Evolutionary conservation across 257 asterid species (phyloP).

Genomic region (Solanum pimpinellifolium): DNA sequence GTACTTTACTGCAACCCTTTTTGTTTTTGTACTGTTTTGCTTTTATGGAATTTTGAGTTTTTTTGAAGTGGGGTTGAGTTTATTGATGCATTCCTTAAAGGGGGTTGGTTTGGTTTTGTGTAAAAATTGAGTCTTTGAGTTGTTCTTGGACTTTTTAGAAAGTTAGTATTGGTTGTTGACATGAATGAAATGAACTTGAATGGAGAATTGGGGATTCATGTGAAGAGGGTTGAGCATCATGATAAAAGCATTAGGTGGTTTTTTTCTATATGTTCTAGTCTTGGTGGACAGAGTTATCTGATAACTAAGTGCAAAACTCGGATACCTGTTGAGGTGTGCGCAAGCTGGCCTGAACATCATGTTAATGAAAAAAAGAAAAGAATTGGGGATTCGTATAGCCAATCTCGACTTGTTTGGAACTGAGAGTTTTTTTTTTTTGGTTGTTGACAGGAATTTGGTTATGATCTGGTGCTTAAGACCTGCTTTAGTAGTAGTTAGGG

Average conservation of each 20-base stretch:
- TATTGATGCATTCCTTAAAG: not conserved
- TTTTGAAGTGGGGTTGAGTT: not conserved
- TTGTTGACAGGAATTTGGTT: not conserved
- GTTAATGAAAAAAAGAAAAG: not conserved
- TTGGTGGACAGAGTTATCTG: not conserved
- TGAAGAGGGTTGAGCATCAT: not conserved
- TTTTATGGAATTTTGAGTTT: not conserved
- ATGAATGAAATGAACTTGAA: not conserved
- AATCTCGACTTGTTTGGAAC: not conserved
- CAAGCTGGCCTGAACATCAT: not conserved
- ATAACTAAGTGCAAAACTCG: not conserved
- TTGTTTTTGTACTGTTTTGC: not conserved
- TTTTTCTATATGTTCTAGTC: not conserved
- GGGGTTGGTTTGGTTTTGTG: not conserved
- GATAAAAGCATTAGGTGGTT: not conserved
- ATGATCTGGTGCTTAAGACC: not conserved
- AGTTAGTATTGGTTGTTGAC: not conserved
- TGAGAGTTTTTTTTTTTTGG: not conserved
- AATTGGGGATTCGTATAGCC: not conserved
- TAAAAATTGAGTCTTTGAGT: not conserved
- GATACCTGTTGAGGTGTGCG: not conserved
- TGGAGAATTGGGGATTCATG: not conserved
- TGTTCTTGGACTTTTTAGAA: not conserved
- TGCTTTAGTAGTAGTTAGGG: not conserved
- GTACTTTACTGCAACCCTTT: slow-evolving; percentile 13